A percentile compares a stretch with the other conserved stretches of the same genome.
These are phyloP conservation scores for Chenopodium suecicum DNA, from an alignment of 148 eudicot genomes.

Conservation along the genomic window DNA sequence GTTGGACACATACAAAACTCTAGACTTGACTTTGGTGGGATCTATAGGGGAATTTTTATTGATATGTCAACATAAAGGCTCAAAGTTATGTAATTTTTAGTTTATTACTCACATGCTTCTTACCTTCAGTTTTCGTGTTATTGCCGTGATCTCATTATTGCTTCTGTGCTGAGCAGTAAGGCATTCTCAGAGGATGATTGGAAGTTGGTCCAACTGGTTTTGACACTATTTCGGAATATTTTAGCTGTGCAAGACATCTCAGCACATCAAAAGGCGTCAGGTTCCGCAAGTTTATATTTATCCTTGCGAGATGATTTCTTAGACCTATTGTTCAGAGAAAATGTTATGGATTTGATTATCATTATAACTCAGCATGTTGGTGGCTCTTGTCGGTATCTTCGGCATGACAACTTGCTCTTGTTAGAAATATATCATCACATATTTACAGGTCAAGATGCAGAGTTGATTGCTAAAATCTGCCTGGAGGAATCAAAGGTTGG, in stretches of 20 bases:
- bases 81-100: not conserved
- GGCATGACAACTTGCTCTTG: slow-evolving; percentile 89
- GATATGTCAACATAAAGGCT: not conserved
- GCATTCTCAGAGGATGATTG: slow-evolving; percentile 91
- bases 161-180: slow-evolving; percentile 43
- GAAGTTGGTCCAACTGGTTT: slow-evolving; percentile 89
- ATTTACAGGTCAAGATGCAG: slow-evolving; percentile 79
- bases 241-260: slow-evolving; percentile 82
- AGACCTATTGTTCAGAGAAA: slow-evolving; percentile 74
- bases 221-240: slow-evolving; percentile 83
- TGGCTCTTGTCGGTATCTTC: slow-evolving; percentile 60
- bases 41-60: not conserved
- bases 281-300: slow-evolving; percentile 59
- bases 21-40: not conserved
- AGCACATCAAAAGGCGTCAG: slow-evolving; percentile 56
- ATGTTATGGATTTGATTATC: slow-evolving; percentile 83
- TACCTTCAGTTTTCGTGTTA: not conserved
- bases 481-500: slow-evolving; percentile 55
- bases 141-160: not conserved
- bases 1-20: not conserved
- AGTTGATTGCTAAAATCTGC: slow-evolving; percentile 64
- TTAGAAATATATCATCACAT: slow-evolving; percentile 71
- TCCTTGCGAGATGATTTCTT: slow-evolving; percentile 68
- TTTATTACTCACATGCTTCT: not conserved
- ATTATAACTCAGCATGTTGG: slow-evolving; percentile 75